These are phyloP conservation scores for Sclerospora graminicola DNA, from an alignment of 352 stramenopile species.

Conservation along the genomic window DNA sequence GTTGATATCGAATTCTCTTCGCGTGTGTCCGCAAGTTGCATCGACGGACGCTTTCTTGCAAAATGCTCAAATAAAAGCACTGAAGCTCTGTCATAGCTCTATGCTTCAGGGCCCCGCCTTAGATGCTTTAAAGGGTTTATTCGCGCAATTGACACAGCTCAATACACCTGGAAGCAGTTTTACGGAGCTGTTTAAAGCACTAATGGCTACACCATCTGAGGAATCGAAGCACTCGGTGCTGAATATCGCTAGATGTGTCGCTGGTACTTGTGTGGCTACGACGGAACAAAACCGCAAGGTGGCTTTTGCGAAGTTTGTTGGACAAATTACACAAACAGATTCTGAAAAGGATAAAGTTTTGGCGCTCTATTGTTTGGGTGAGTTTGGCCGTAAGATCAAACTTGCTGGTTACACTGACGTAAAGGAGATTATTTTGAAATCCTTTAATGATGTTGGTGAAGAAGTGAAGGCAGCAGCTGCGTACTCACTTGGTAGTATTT, in stretches of 20 bases:
- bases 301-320: conserved; percentile 68
- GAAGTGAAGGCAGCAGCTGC: conserved; percentile 95
- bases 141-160: conserved; percentile 59
- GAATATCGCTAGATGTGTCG: conserved; percentile 91
- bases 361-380: conserved; percentile 90
- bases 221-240: conserved; percentile 87
- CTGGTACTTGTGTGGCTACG: conserved; percentile 64
- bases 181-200: conserved; percentile 68
- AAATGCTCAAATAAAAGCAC: conserved; percentile 61
- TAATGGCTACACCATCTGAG: conserved; percentile 54
- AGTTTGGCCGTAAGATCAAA: conserved; percentile 91
- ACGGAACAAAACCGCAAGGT: conserved; percentile 44
- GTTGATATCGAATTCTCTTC: conserved; percentile 70
- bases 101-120: conserved; percentile 85
- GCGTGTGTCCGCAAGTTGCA: conserved; percentile 49
- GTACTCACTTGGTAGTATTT: conserved; percentile 93
- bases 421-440: conserved; percentile 83
- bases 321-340: conserved; percentile 40
- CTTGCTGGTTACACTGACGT: conserved; percentile 79
- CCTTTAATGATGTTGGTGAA: conserved; percentile 83
- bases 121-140: conserved; percentile 42
- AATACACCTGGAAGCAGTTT: conserved; percentile 62
- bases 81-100: conserved; percentile 87
- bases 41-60: conserved; percentile 45
- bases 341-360: conserved; percentile 79